A percentile compares a stretch with the other conserved stretches of the same genome.
Evolutionary conservation across 257 asterid species (phyloP).

Genomic region (Lantana camara): DNA sequence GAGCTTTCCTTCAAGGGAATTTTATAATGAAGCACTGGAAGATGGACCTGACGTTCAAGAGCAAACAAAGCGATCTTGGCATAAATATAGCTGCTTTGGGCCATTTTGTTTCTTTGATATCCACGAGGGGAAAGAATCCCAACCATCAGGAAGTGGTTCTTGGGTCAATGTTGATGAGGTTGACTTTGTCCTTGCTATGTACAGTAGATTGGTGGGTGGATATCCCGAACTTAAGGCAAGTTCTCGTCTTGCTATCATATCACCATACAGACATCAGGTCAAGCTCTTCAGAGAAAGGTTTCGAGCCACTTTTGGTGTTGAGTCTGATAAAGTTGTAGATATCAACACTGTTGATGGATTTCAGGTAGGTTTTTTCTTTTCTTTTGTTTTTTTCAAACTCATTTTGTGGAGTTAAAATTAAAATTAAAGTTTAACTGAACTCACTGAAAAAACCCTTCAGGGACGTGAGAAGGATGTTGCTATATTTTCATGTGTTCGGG

Average conservation of each 20-base stretch:
- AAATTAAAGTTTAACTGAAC: background rate
- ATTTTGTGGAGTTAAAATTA: too few species aligned
- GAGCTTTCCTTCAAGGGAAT: constrained; percentile 95
- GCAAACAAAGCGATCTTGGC: constrained; percentile 85
- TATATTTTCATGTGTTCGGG: constrained; percentile 94
- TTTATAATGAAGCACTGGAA: constrained; percentile 72
- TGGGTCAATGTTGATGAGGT: constrained; percentile 87
- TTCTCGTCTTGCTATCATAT: constrained; percentile 82
- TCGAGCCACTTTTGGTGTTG: constrained; percentile 67
- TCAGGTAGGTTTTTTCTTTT: constrained; percentile 51
- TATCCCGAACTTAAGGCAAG: constrained; percentile 89
- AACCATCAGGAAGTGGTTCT: constrained; percentile 79
- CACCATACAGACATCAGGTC: constrained; percentile 87
- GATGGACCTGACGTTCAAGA: constrained; percentile 79
- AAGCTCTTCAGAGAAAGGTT: constrained; percentile 74
- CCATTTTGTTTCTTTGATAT: constrained; percentile 95
- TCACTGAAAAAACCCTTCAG: constrained; percentile 38
- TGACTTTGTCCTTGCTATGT: constrained; percentile 78
- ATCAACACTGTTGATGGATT: constrained; percentile 97
- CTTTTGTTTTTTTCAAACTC: background rate
- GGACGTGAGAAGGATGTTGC: constrained; percentile 99
- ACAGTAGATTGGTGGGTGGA: constrained; percentile 65
- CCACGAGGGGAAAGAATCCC: constrained; percentile 80
- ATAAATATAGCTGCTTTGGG: constrained; percentile 79
- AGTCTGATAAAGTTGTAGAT: constrained; percentile 77